phyloP scores from a whole-genome alignment of 2,329 filamentous ascomycete genomes.

The Torrubiella hemipterigena region DNA sequence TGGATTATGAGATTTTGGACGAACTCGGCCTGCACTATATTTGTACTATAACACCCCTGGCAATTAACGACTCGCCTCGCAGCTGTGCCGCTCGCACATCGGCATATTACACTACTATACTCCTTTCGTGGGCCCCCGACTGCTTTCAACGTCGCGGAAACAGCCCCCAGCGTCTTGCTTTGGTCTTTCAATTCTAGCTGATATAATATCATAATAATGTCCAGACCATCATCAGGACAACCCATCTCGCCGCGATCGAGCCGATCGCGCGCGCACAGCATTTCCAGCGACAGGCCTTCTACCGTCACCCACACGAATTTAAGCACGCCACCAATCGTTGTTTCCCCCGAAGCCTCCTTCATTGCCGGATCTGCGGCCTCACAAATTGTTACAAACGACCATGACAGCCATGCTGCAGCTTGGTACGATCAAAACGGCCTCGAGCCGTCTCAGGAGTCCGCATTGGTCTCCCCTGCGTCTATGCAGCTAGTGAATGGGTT shows the following conservation, averaged over 20 bases:
- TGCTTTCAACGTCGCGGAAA: no score
- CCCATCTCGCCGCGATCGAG: constrained; percentile 20
- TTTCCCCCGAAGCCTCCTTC: constrained; percentile 72
- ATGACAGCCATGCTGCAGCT: constrained; percentile 60
- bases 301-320: constrained; percentile 43
- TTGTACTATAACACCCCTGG: no score
- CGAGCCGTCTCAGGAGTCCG: constrained; percentile 53
- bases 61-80: no score
- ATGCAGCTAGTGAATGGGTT: constrained; percentile 79
- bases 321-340: constrained; percentile 52
- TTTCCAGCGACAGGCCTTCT: constrained; percentile 61
- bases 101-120: no score
- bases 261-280: constrained; percentile 46
- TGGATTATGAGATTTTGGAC: no score
- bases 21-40: no score
- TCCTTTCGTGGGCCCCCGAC: no score
- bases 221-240: constrained; percentile 18
- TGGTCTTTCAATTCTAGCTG: no score
- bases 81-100: no score
- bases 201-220: no score
- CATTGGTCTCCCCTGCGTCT: constrained; percentile 60
- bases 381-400: constrained; percentile 82
- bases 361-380: constrained; percentile 81
- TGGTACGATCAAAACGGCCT: constrained; percentile 59
- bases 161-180: no score